Evolutionary conservation across 2,329 filamentous ascomycete genomes (phyloP).

Genomic region (Pseudogymnoascus sp.): DNA sequence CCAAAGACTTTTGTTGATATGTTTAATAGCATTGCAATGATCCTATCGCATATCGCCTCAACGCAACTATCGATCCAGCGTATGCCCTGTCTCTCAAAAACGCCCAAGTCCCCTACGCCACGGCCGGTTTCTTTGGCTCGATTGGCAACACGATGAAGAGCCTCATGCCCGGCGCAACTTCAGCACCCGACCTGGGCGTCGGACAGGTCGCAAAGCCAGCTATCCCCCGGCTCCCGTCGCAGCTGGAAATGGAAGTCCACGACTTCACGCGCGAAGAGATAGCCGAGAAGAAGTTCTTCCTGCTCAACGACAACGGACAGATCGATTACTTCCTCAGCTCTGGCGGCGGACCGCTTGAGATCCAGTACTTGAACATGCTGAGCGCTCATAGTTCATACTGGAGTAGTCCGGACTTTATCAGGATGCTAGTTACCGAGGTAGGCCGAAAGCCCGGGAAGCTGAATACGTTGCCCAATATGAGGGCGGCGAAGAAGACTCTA

Average conservation of each 20-base stretch:
- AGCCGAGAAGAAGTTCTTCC: slow-evolving; percentile 75
- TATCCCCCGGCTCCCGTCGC: slow-evolving; percentile 45
- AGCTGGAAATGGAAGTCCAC: slow-evolving; percentile 88
- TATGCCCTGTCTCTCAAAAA: slow-evolving; percentile 71
- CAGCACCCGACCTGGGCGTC: slow-evolving; percentile 30
- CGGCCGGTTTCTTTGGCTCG: slow-evolving; percentile 54
- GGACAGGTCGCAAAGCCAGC: slow-evolving; percentile 24
- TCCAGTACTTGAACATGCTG: slow-evolving; percentile 96
- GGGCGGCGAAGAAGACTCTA: slow-evolving; percentile 41
- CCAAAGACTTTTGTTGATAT: not conserved
- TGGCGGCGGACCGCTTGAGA: slow-evolving; percentile 78
- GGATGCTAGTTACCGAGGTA: slow-evolving; percentile 81
- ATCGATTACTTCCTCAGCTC: slow-evolving; percentile 84
- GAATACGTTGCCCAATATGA: slow-evolving; percentile 47
- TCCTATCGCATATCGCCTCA: slow-evolving; percentile 84
- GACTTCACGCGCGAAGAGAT: slow-evolving; percentile 90
- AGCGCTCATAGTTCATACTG: slow-evolving; percentile 96
- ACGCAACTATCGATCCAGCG: slow-evolving; percentile 74
- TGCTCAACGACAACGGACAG: slow-evolving; percentile 94
- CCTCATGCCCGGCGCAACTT: slow-evolving; percentile 45
- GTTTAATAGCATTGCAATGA: slow-evolving; percentile 41
- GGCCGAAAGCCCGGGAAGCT: slow-evolving; percentile 63
- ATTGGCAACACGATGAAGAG: slow-evolving; percentile 54
- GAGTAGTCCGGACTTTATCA: slow-evolving; percentile 77
- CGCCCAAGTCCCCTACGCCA: slow-evolving; percentile 69